Conservation (phyloP, 2,329 filamentous ascomycete species). For the Calonectria crousiana region DNA sequence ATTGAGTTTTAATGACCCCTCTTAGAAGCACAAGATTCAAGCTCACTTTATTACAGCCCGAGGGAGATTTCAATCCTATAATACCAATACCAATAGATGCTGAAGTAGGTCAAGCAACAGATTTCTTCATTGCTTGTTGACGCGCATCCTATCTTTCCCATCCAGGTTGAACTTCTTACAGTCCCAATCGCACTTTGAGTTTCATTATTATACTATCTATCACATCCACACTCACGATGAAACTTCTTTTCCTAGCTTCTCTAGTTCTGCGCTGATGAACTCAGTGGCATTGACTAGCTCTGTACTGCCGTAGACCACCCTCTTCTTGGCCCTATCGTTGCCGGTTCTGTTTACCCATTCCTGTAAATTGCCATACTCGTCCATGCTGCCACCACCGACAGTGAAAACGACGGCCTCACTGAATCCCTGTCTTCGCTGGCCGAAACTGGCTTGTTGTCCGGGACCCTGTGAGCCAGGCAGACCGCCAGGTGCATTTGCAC, state of each 20-base stretch:
- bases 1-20: too few species aligned
- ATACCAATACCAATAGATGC: neutral
- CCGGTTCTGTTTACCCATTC: constrained; percentile 90
- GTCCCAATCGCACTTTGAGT: neutral
- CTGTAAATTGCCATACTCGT: constrained; percentile 97
- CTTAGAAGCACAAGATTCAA: too few species aligned
- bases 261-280: constrained; percentile 74
- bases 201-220: constrained; percentile 40
- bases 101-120: neutral
- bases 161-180: neutral
- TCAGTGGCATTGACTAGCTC: constrained; percentile 79
- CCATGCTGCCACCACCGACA: constrained; percentile 96
- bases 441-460: constrained; percentile 87
- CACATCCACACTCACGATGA: constrained; percentile 43
- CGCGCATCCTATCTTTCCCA: neutral
- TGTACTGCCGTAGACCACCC: constrained; percentile 95
- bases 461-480: constrained; percentile 63
- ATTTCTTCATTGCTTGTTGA: neutral
- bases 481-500: constrained; percentile 59
- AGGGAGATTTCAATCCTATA: neutral
- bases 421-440: constrained; percentile 89
- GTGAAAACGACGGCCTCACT: constrained; percentile 94
- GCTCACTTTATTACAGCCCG: too few species aligned
- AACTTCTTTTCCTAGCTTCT: constrained; percentile 71
- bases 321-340: constrained; percentile 75